Conservation (phyloP, 768 basidiomycete species). For the Rhodotorula toruloides region DNA sequence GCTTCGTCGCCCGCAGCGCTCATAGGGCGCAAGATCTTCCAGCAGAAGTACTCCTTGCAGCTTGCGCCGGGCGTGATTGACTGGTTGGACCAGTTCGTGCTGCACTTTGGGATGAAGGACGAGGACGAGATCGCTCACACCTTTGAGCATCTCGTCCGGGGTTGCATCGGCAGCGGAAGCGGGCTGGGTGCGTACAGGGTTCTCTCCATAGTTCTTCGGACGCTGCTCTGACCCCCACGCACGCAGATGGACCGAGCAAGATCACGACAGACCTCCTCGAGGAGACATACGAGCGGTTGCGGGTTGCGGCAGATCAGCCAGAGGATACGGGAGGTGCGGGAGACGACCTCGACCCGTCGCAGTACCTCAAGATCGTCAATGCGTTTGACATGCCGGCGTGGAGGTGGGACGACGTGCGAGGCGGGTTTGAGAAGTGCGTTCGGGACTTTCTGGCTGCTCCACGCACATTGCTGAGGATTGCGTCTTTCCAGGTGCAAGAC, state of each 20-base stretch:
- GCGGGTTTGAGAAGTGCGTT: conserved; percentile 78
- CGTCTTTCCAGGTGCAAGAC: conserved; percentile 40
- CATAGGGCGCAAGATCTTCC: conserved; percentile 25
- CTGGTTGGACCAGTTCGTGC: conserved; percentile 23
- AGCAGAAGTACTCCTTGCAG: conserved; percentile 32
- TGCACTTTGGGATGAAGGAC: conserved; percentile 16
- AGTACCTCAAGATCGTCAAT: conserved; percentile 74
- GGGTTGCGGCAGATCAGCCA: conserved; percentile 15
- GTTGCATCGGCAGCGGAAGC: conserved; percentile 18
- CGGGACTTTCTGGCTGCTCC: neutral
- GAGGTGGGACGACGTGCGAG: conserved; percentile 79
- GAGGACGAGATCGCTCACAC: conserved; percentile 17
- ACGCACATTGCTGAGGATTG: neutral
- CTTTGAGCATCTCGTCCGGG: conserved; percentile 33
- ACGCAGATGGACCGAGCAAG: conserved; percentile 31
- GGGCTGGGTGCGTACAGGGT: conserved; percentile 31
- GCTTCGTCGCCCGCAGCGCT: conserved; percentile 2
- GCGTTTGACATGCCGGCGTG: conserved; percentile 95
- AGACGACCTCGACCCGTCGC: conserved; percentile 62
- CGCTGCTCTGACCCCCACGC: neutral
- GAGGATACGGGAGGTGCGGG: neutral
- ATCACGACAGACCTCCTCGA: conserved; percentile 36
- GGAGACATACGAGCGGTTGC: conserved; percentile 37
- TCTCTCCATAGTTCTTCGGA: neutral
- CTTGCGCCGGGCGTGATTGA: conserved; percentile 32